Evolutionary conservation across 2,329 filamentous ascomycete genomes (phyloP).

Genomic region (Pseudogymnoascus destructans): DNA sequence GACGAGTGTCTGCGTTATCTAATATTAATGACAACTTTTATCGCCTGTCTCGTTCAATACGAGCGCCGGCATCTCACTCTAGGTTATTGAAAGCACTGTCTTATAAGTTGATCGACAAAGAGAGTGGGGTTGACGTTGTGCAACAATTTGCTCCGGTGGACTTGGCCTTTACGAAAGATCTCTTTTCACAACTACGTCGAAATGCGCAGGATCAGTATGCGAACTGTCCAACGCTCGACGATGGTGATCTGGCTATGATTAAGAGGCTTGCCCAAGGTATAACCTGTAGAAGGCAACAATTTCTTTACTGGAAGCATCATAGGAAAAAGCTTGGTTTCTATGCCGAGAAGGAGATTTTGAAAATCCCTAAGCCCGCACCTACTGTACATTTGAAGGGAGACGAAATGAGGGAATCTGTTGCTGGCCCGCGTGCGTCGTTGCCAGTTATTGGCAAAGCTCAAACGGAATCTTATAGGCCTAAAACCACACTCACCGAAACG

Average conservation of each 20-base stretch:
- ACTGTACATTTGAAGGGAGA: not conserved
- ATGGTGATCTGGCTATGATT: not conserved
- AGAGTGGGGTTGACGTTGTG: not conserved
- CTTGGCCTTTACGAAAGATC: not conserved
- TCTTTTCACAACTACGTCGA: not conserved
- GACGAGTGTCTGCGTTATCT: not conserved
- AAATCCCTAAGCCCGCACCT: not conserved
- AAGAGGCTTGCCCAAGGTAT: not conserved
- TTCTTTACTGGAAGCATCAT: not conserved
- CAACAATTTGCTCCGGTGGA: not conserved
- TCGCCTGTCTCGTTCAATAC: conserved; percentile 3
- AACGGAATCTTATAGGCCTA: not conserved
- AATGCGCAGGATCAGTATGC: not conserved
- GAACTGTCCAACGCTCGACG: not conserved
- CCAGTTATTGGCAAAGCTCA: not conserved
- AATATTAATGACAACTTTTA: conserved; percentile 6
- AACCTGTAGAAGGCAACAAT: not conserved
- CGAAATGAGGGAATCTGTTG: not conserved
- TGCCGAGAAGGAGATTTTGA: not conserved
- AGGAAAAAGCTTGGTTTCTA: not conserved
- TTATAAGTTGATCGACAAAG: not conserved
- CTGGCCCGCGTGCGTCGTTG: not conserved
- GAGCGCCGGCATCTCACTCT: not conserved
- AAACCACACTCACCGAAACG: not conserved
- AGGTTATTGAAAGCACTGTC: not conserved